Evolutionary conservation across 345 rosid species (phyloP).

Genomic region (Eutrema yunnanense): DNA sequence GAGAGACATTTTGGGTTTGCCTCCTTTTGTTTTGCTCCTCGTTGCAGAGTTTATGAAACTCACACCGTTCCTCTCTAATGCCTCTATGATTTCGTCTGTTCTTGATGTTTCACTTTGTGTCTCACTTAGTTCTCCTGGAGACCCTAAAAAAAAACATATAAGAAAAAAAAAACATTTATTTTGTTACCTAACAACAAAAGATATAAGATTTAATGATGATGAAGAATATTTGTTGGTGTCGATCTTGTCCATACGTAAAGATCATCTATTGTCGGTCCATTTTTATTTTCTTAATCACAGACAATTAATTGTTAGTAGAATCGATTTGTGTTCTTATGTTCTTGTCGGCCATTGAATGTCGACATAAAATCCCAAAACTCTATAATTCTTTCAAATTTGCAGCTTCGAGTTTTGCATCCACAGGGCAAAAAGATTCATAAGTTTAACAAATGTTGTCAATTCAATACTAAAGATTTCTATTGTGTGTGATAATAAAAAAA

Average conservation of each 20-base stretch:
- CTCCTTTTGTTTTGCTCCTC: constrained; percentile 58
- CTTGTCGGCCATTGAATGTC: constrained; percentile 31
- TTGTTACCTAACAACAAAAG: neutral
- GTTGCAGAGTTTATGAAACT: constrained; percentile 59
- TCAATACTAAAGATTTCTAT: neutral
- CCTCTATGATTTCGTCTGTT: constrained; percentile 65
- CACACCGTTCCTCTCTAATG: constrained; percentile 70
- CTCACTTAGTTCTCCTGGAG: constrained; percentile 33
- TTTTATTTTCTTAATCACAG: constrained; percentile 14
- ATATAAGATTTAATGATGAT: neutral
- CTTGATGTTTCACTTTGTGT: constrained; percentile 33
- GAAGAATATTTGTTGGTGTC: neutral
- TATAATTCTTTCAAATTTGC: constrained; percentile 6
- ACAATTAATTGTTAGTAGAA: neutral
- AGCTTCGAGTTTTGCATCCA: constrained; percentile 22
- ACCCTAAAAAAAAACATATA: constrained; percentile 38
- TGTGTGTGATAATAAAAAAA: neutral
- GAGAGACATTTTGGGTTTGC: constrained; percentile 70
- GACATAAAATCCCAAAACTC: constrained; percentile 13
- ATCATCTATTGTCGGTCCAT: constrained; percentile 21
- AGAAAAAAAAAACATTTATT: neutral
- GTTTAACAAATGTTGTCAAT: neutral
- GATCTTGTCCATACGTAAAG: neutral
- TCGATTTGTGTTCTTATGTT: constrained; percentile 9
- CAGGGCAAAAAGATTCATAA: constrained; percentile 4